phyloP scores from a whole-genome alignment of 257 asterid genomes.

The Solanum raphanifolium region DNA sequence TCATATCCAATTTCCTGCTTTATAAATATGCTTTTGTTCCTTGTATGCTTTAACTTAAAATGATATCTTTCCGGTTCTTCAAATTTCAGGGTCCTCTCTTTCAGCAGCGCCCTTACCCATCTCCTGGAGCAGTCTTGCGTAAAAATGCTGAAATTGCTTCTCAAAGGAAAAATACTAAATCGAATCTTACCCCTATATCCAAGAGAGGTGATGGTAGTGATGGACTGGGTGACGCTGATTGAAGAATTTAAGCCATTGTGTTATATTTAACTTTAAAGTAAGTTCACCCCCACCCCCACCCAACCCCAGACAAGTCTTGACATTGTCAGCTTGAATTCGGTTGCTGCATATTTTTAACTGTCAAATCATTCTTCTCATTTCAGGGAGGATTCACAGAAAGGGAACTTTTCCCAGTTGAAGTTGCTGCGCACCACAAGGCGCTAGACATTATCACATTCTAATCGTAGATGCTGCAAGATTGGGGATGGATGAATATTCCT shows the following conservation, averaged over 20 bases:
- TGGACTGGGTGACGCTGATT: conserved; percentile 94
- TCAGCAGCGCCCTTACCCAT: conserved; percentile 96
- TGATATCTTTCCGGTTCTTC: not conserved
- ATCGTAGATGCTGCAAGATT: not conserved
- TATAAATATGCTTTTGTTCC: not conserved
- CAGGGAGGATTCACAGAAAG: not conserved
- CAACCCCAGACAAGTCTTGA: not conserved
- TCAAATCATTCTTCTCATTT: not conserved
- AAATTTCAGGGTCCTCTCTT: conserved; percentile 86
- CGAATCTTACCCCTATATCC: conserved; percentile 58
- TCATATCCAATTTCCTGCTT: not conserved
- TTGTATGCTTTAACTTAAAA: not conserved
- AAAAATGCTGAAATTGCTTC: conserved; percentile 91
- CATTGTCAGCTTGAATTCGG: not conserved
- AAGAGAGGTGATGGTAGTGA: conserved; percentile 99
- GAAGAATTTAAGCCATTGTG: conserved; percentile 3
- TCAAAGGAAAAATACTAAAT: conserved; percentile 55
- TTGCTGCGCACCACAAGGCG: not conserved
- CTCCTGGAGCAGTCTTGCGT: conserved; percentile 92
- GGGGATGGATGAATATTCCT: not conserved
- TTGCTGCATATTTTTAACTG: not conserved
- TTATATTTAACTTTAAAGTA: not conserved
- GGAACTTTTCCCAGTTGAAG: not conserved
- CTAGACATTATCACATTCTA: not conserved
- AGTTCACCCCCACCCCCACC: not conserved